A percentile compares a stretch with the other conserved stretches of the same genome.
phyloP scores from a whole-genome alignment of 768 basidiomycete genomes.

The Antrodiella citrinella region DNA sequence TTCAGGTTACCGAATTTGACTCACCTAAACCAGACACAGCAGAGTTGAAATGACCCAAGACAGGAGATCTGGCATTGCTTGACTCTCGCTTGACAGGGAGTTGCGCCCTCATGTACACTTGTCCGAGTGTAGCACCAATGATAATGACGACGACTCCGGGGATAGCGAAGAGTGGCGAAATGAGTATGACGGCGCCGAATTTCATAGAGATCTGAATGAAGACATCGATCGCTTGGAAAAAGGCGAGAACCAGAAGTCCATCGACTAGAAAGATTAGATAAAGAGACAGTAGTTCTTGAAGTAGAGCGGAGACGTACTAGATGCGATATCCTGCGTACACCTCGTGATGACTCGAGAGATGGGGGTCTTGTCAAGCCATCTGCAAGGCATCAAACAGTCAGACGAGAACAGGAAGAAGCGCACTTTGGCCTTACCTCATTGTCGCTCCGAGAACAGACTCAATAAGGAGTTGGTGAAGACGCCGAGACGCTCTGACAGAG shows the following conservation, averaged over 20 bases:
- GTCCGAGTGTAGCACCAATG: constrained; percentile 33
- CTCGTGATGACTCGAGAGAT: constrained; percentile 52
- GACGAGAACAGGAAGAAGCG: not conserved
- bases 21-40: constrained; percentile 39
- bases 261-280: constrained; percentile 21
- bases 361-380: constrained; percentile 43
- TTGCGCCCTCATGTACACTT: constrained; percentile 47
- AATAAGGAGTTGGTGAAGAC: constrained; percentile 44
- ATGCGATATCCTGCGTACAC: constrained; percentile 55
- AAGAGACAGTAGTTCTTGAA: not conserved
- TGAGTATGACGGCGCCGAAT: constrained; percentile 25
- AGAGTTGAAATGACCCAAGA: constrained; percentile 41
- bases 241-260: constrained; percentile 20
- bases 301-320: constrained; percentile 13
- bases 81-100: constrained; percentile 50
- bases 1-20: constrained; percentile 10
- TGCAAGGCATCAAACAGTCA: constrained; percentile 9
- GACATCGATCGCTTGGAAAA: constrained; percentile 18
- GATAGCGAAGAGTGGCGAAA: constrained; percentile 32
- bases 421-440: constrained; percentile 42
- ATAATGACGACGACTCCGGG: constrained; percentile 27
- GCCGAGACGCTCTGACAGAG: constrained; percentile 41
- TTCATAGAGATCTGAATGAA: constrained; percentile 24
- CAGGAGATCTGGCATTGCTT: constrained; percentile 40
- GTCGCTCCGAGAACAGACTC: constrained; percentile 51